phyloP scores from a whole-genome alignment of 768 basidiomycete genomes.

The Arthromyces matolae region DNA sequence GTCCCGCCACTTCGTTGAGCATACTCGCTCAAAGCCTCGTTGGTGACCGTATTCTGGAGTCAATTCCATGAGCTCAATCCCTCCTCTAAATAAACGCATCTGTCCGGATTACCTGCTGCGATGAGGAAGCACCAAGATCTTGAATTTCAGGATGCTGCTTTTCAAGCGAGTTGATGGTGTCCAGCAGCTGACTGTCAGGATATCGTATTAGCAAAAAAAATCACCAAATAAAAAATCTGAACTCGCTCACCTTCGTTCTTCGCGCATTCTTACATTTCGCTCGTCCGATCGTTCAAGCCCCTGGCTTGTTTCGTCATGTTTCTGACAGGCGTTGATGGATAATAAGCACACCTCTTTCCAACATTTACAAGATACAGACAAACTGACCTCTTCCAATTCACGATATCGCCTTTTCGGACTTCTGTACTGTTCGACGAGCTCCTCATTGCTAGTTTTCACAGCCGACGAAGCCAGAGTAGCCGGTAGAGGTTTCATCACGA shows the following conservation, averaged over 20 bases:
- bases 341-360: slow-evolving; percentile 26
- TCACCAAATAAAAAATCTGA: neutral
- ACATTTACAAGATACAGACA: slow-evolving; percentile 24
- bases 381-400: slow-evolving; percentile 67
- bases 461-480: slow-evolving; percentile 34
- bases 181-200: slow-evolving; percentile 44
- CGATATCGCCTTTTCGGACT: slow-evolving; percentile 63
- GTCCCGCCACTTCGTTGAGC: too few relatives aligned
- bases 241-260: slow-evolving; percentile 57
- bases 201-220: neutral
- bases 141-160: slow-evolving; percentile 30
- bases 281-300: slow-evolving; percentile 61
- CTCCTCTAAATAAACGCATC: too few relatives aligned
- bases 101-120: slow-evolving; percentile 46
- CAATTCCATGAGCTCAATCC: slow-evolving; percentile 39
- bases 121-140: slow-evolving; percentile 32
- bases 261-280: slow-evolving; percentile 56
- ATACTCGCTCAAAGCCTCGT: slow-evolving; percentile 34
- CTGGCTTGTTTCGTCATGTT: slow-evolving; percentile 54
- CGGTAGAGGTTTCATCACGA: slow-evolving; percentile 51
- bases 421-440: slow-evolving; percentile 57
- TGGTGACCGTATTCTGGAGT: slow-evolving; percentile 44
- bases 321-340: slow-evolving; percentile 34
- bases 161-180: slow-evolving; percentile 63
- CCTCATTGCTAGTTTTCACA: slow-evolving; percentile 37